Evolutionary conservation across 169 alveolate species (phyloP).

Genomic region (Neospora caninum): DNA sequence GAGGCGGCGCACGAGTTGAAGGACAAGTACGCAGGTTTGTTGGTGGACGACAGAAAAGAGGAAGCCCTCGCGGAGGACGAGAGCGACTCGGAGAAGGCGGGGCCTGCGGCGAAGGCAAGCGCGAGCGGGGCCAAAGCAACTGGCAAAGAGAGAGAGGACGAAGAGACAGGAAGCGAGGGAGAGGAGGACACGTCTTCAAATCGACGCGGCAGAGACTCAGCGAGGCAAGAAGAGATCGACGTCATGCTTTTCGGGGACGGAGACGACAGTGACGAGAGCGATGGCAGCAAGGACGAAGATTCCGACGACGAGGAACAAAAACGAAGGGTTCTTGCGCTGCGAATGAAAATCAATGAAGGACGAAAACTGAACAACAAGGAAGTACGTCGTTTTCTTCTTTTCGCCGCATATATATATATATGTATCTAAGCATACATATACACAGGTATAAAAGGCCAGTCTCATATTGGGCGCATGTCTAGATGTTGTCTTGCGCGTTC

Average conservation of each 20-base stretch:
- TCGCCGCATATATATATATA: not conserved
- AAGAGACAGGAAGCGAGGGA: slow-evolving; percentile 2
- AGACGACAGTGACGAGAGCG: slow-evolving; percentile 11
- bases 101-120: not conserved
- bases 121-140: not conserved
- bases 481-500: too few species aligned
- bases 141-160: not conserved
- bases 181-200: not conserved
- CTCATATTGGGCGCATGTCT: too few species aligned
- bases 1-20: slow-evolving; percentile 40
- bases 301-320: slow-evolving; percentile 16
- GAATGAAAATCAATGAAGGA: slow-evolving; percentile 65
- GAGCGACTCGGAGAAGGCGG: not conserved
- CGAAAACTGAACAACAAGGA: slow-evolving; percentile 65
- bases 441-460: too few species aligned
- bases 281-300: not conserved
- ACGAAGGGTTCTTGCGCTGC: not conserved
- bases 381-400: slow-evolving; percentile 19
- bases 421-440: too few species aligned
- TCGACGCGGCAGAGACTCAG: too few species aligned
- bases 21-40: not conserved
- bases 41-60: not conserved
- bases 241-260: not conserved
- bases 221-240: not conserved
- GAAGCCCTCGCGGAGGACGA: not conserved